Evolutionary conservation across 257 asterid genomes (phyloP).

Genomic region (Salvia splendens): DNA sequence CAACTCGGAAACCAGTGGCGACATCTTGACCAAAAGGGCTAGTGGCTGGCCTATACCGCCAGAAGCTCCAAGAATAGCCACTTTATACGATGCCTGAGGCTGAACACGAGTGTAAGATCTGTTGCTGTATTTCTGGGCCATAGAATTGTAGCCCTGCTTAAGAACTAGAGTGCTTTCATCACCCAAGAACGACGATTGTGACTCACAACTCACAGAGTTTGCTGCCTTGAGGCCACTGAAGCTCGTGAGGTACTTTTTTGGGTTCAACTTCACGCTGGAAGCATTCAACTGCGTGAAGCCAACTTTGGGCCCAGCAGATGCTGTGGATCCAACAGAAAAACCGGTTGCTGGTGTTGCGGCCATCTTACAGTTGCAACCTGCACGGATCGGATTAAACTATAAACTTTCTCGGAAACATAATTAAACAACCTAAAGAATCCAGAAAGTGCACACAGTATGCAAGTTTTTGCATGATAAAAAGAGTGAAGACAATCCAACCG

Average conservation of each 20-base stretch:
- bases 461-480: neutral
- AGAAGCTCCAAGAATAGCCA: slow-evolving; percentile 80
- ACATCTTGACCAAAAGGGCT: slow-evolving; percentile 80
- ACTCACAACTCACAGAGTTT: slow-evolving; percentile 39
- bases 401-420: neutral
- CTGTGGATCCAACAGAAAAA: slow-evolving; percentile 59
- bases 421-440: neutral
- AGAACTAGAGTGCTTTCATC: slow-evolving; percentile 50
- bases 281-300: slow-evolving; percentile 56
- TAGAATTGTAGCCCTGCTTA: slow-evolving; percentile 37
- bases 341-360: slow-evolving; percentile 68
- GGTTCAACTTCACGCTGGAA: slow-evolving; percentile 45
- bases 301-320: slow-evolving; percentile 48
- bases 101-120: slow-evolving; percentile 48
- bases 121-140: slow-evolving; percentile 40
- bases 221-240: slow-evolving; percentile 64
- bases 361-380: slow-evolving; percentile 55
- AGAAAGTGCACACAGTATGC: neutral
- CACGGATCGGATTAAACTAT: slow-evolving; percentile 14
- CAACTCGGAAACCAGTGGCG: slow-evolving; percentile 70
- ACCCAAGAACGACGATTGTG: slow-evolving; percentile 55
- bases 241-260: slow-evolving; percentile 46
- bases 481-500: slow-evolving; percentile 1
- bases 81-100: slow-evolving; percentile 86
- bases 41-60: slow-evolving; percentile 94